Conservation (phyloP, 352 stramenopile genomes). For the Phytophthora nicotianae region DNA sequence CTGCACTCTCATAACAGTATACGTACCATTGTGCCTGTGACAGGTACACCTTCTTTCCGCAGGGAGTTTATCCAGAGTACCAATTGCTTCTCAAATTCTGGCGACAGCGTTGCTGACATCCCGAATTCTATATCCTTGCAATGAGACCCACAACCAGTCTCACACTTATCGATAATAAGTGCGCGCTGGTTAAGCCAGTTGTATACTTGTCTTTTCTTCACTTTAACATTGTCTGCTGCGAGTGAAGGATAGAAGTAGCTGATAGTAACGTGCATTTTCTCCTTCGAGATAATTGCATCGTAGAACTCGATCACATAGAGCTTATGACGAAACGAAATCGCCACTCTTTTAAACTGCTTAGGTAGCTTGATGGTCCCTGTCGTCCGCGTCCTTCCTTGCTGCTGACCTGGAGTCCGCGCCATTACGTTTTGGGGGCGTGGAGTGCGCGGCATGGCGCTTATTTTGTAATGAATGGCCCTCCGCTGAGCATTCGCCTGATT, state of each 20-base stretch:
- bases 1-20: constrained; percentile 9
- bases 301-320: neutral
- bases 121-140: constrained; percentile 5
- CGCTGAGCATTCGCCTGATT: too few relatives aligned
- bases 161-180: constrained; percentile 13
- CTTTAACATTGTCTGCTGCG: neutral
- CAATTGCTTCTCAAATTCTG: constrained; percentile 4
- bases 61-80: constrained; percentile 7
- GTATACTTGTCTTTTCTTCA: neutral
- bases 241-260: neutral
- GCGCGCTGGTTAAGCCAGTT: neutral
- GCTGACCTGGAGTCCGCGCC: neutral
- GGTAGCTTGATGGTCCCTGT: neutral
- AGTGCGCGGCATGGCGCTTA: neutral
- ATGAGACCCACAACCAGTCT: constrained; percentile 4
- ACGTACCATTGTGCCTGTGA: constrained; percentile 7
- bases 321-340: neutral
- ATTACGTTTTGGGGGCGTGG: too few relatives aligned
- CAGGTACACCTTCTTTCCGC: constrained; percentile 3
- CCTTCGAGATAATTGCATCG: neutral
- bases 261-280: neutral
- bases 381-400: neutral
- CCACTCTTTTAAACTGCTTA: neutral
- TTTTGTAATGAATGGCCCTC: neutral
- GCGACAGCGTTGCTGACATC: constrained; percentile 1